Percentiles rank a stretch among this genome's conserved stretches.
Evolutionary conservation across 2,329 filamentous ascomycete genomes (phyloP).

Genomic region (Fusarium chuoi): DNA sequence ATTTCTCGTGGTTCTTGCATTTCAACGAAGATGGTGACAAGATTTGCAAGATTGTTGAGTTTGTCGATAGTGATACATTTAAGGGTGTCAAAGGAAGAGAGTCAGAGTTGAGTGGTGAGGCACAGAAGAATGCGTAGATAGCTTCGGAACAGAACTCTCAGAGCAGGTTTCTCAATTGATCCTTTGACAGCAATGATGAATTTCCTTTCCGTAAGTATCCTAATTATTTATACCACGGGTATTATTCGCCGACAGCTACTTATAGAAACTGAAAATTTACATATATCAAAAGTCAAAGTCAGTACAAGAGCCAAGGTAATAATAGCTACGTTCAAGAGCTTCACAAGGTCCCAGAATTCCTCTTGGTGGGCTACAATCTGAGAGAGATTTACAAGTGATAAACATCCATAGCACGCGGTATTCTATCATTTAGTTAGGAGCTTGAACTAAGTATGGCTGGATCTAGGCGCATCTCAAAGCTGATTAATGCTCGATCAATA

Average conservation of each 20-base stretch:
- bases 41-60: conserved; percentile 25
- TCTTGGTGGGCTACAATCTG: background rate
- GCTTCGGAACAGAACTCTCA: accelerated
- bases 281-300: background rate
- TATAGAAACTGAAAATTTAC: background rate
- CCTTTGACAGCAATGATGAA: too few species aligned
- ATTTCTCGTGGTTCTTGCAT: conserved; percentile 23
- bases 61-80: conserved; percentile 16
- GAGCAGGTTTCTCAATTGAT: too few species aligned
- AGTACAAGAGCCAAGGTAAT: background rate
- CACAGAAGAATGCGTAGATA: background rate
- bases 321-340: too few species aligned
- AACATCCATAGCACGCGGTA: accelerated
- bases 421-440: background rate
- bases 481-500: background rate
- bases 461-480: background rate
- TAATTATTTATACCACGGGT: too few species aligned
- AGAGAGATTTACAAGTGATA: background rate
- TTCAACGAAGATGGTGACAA: conserved; percentile 14
- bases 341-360: too few species aligned
- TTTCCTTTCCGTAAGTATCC: accelerated
- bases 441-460: accelerated
- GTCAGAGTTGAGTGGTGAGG: background rate
- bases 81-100: background rate
- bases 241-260: accelerated